Base-by-base conservation (phyloP, 2,329 filamentous ascomycete species). In the Fusarium redolens region DNA sequence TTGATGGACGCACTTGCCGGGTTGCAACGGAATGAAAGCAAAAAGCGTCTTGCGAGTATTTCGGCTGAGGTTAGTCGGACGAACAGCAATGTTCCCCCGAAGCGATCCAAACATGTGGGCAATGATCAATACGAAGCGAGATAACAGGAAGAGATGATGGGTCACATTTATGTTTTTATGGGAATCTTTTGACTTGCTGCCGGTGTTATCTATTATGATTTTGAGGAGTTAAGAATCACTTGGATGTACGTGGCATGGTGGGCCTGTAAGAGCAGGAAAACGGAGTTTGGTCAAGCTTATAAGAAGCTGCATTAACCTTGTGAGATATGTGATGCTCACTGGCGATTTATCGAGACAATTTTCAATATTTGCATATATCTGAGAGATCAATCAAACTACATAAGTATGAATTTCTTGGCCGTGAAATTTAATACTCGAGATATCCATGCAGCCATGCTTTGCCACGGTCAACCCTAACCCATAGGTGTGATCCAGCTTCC, bases 391-490 rank as follows among this genome's bases (percentile, higher is more conserved):
- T 28, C 28, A 28, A 28, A 28, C 28, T 28, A 28, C 28, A 7
- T 28, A 28, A 28, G 28, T 28, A n/a, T 38, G 22, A 37, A 28
- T 15, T n/a, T 20, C 18, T 15, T 38, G 17, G 33, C 3, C 22
- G 7, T 52, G 4, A 51, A 67, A 54, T 48, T 61, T 57, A 40
- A 55, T 55, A 31, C 22, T 60, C 30, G 44, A 18, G 18, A 45
- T 40, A 48, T 37, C 43, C 56, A 51, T 56, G 31, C 30, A 45
- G 40, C 38, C 43, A 51, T 44, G 38, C 41, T 56, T 54, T 57
- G 54, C 22, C 40, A 57, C 44, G 28, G 33, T 48, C 50, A 74
- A 73, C 67, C 71, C 71, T 74, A 73, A 74, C 71, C 71, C 71
- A 73, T 30, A 55, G 45, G 38, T 51, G 43, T 73, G 52, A 59